A percentile compares a stretch with the other conserved stretches of the same genome.
Evolutionary conservation across 345 rosid species (phyloP).

Genomic region (Moringa oleifera): DNA sequence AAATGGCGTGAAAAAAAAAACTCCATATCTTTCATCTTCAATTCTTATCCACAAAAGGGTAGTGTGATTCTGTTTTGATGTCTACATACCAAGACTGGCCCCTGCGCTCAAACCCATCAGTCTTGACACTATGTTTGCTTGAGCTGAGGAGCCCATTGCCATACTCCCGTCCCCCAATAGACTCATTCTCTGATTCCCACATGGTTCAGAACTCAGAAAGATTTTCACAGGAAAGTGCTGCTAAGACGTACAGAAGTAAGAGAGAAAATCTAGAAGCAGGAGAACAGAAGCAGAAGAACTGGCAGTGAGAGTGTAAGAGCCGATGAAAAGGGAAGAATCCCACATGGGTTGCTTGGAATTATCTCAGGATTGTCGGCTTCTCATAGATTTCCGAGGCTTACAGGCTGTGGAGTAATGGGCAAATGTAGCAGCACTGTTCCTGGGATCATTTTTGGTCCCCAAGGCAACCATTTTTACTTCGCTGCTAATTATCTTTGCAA

Average conservation of each 20-base stretch:
- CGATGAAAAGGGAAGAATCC: conserved; percentile 15
- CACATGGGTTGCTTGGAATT: conserved; percentile 66
- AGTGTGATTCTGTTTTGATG: not conserved
- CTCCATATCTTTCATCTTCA: not conserved
- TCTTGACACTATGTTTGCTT: conserved; percentile 57
- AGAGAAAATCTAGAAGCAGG: not conserved
- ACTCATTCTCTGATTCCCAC: conserved; percentile 93
- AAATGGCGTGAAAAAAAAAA: not conserved
- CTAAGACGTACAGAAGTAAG: not conserved
- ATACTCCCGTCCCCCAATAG: conserved; percentile 57
- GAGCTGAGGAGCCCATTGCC: conserved; percentile 69
- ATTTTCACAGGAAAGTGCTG: conserved; percentile 10
- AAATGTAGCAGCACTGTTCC: conserved; percentile 13
- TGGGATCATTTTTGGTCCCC: conserved; percentile 13
- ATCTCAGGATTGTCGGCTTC: conserved; percentile 46
- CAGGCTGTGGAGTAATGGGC: conserved; percentile 60
- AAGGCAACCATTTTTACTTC: conserved; percentile 3
- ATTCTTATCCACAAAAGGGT: not conserved
- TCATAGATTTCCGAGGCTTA: conserved; percentile 22
- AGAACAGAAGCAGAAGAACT: not conserved
- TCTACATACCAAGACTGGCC: conserved; percentile 74
- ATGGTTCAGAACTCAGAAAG: conserved; percentile 24
- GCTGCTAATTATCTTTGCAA: not conserved
- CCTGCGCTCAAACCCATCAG: conserved; percentile 82
- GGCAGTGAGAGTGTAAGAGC: not conserved